Evolutionary conservation across 2,329 filamentous ascomycete genomes (phyloP), one percentile per base, ranked within the genome.

Genomic region (Cordyceps cateniannulata): DNA sequence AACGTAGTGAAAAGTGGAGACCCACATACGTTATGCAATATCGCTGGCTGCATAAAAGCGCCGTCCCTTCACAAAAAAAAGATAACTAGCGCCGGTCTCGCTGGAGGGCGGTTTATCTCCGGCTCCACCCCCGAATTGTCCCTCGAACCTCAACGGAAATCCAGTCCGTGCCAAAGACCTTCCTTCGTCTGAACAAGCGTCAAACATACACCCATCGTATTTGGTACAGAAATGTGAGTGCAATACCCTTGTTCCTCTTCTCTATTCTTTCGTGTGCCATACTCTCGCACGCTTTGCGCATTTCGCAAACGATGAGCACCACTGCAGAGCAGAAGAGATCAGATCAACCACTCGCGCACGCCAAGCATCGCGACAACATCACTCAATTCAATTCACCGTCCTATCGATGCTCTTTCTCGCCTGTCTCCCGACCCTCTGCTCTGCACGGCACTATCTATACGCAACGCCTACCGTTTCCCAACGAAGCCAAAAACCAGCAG

Each of bases 51-150:
- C 47, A 59, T 44, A 59, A 51, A 50, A 51, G 8, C 5, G 6
- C n/a, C 14, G 12, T 27, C 22, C 27, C 9, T 20, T n/a, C 55
- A n/a, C 20, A 32, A 27, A 12, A 50, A 27, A 38, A 52, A 49
- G 49, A n/a, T 61, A n/a, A n/a, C n/a, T n/a, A 55, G 50, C 40
- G 54, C 61, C 61, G 61, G 54, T 62, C 55, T 62, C 61, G 61
- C 61, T 60, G 58, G 25, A n/a, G n/a, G 42, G 35, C 52, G 53
- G 59, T 57, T 61, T 55, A 61, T 61, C 59, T 57, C 59, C 47
- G 52, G 59, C 35, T 29, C 32, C 52, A 29, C 42, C 45, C 53
- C 59, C 59, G 24, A 57, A 45, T 42, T 27, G 45, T 42, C 27
- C 24, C n/a, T 50, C 38, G 20, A 25, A 20, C 42, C 56, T 59